A percentile compares a stretch with the other conserved stretches of the same genome.
phyloP scores from a whole-genome alignment of 805 yeast species.

The Kregervanrija pseudodelftensis region DNA sequence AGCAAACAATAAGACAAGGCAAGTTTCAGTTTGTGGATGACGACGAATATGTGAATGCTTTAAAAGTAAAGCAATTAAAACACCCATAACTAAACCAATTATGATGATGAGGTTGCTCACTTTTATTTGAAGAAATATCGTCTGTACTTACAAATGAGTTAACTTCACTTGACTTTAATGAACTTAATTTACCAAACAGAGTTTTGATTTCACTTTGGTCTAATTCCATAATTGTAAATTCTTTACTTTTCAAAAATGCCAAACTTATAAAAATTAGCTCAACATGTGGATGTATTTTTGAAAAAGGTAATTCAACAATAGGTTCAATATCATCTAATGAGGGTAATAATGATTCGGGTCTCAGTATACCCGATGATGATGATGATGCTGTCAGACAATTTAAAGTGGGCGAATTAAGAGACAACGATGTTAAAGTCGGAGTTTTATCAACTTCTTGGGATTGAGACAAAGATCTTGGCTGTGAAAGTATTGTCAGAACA shows the following conservation, averaged over 20 bases:
- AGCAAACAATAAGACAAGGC: slow-evolving; percentile 26
- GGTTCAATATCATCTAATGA: slow-evolving; percentile 21
- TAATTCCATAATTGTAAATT: slow-evolving; percentile 70
- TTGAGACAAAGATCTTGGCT: slow-evolving; percentile 16
- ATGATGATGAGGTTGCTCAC: slow-evolving; percentile 1
- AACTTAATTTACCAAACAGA: slow-evolving; percentile 52
- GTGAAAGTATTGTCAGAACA: slow-evolving; percentile 21
- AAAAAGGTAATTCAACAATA: slow-evolving; percentile 37
- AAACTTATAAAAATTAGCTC: slow-evolving; percentile 70
- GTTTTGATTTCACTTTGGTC: slow-evolving; percentile 88
- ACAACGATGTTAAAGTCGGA: slow-evolving; percentile 22
- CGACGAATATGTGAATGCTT: slow-evolving; percentile 91
- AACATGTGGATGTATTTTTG: slow-evolving; percentile 65
- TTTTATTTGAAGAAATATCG: slow-evolving; percentile 1
- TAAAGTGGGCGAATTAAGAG: slow-evolving; percentile 8
- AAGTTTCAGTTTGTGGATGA: slow-evolving; percentile 96
- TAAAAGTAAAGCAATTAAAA: slow-evolving; percentile 78
- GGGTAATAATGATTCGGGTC: slow-evolving; percentile 1
- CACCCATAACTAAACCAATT: slow-evolving; percentile 74
- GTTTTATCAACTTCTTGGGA: slow-evolving; percentile 19
- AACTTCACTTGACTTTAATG: slow-evolving; percentile 29
- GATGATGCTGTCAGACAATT: background rate
- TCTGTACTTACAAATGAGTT: slow-evolving; percentile 20
- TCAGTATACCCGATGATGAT: background rate
- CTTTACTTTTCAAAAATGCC: slow-evolving; percentile 75